A percentile compares a stretch with the other conserved stretches of the same genome.
Evolutionary conservation across 257 asterid species (phyloP).

Genomic region (Solanum chmielewskii): DNA sequence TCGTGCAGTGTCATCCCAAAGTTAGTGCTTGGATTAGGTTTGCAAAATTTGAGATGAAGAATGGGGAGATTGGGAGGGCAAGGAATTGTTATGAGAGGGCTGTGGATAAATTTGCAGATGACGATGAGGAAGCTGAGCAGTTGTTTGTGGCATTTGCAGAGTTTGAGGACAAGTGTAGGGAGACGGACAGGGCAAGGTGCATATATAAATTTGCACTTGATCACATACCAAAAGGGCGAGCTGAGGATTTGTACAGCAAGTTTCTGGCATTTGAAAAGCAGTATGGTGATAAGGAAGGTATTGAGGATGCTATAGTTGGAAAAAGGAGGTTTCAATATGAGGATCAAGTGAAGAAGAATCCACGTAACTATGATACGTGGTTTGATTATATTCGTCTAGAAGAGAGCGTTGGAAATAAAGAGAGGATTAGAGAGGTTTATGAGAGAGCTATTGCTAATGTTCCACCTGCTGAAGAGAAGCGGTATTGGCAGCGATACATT

Average conservation of each 20-base stretch:
- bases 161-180: slow-evolving; percentile 54
- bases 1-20: background rate
- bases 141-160: slow-evolving; percentile 17
- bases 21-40: background rate
- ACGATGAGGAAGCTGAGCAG: slow-evolving; percentile 52
- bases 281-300: background rate
- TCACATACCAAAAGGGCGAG: slow-evolving; percentile 19
- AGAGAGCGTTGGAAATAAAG: background rate
- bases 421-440: background rate
- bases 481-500: background rate
- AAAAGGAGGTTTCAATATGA: background rate
- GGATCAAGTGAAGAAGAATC: background rate
- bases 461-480: background rate
- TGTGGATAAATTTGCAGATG: slow-evolving; percentile 20
- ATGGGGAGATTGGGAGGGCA: background rate
- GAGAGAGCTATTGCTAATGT: background rate
- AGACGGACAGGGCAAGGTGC: slow-evolving; percentile 55
- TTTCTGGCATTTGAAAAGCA: background rate
- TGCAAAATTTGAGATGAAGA: background rate
- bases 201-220: slow-evolving; percentile 66
- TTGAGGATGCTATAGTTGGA: background rate
- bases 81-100: background rate
- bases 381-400: background rate
- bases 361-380: background rate
- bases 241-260: background rate